These are phyloP conservation scores for Diaporthe destruens DNA, from an alignment of 2,329 filamentous ascomycete species.

Conservation along the genomic window DNA sequence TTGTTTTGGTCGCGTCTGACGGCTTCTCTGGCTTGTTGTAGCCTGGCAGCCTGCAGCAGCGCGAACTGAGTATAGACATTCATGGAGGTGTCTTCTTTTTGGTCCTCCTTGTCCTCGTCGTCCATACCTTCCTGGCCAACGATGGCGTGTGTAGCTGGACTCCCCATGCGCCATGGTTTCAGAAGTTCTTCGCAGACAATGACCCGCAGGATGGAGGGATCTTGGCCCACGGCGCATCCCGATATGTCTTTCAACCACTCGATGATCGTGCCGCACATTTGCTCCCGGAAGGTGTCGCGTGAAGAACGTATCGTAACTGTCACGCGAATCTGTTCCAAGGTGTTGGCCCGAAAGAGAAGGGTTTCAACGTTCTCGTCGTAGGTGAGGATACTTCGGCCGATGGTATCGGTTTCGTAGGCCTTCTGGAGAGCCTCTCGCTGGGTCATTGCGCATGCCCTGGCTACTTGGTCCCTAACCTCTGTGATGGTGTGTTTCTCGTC, in stretches of 20 bases:
- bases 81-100: slow-evolving; percentile 47
- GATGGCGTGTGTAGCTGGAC: slow-evolving; percentile 81
- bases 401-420: slow-evolving; percentile 89
- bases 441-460: slow-evolving; percentile 84
- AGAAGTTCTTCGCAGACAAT: slow-evolving; percentile 93
- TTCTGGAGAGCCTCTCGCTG: slow-evolving; percentile 76
- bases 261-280: slow-evolving; percentile 98
- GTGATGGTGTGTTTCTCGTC: slow-evolving; percentile 97
- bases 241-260: slow-evolving; percentile 96
- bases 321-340: slow-evolving; percentile 95
- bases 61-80: slow-evolving; percentile 44
- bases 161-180: slow-evolving; percentile 87
- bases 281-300: slow-evolving; percentile 94
- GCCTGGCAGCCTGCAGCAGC: slow-evolving; percentile 48
- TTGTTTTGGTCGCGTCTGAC: slow-evolving; percentile 34
- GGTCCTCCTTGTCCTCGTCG: slow-evolving; percentile 79
- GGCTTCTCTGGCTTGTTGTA: slow-evolving; percentile 46
- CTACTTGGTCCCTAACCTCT: slow-evolving; percentile 91
- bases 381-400: slow-evolving; percentile 87
- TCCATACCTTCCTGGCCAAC: slow-evolving; percentile 85
- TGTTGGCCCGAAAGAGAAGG: slow-evolving; percentile 82
- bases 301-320: slow-evolving; percentile 95
- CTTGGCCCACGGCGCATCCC: slow-evolving; percentile 85
- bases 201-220: slow-evolving; percentile 82
- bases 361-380: slow-evolving; percentile 79